Percentiles rank a stretch among this genome's conserved stretches.
These are phyloP conservation scores for Pythium phragmiticola DNA, from an alignment of 352 stramenopile species.

Conservation along the genomic window DNA sequence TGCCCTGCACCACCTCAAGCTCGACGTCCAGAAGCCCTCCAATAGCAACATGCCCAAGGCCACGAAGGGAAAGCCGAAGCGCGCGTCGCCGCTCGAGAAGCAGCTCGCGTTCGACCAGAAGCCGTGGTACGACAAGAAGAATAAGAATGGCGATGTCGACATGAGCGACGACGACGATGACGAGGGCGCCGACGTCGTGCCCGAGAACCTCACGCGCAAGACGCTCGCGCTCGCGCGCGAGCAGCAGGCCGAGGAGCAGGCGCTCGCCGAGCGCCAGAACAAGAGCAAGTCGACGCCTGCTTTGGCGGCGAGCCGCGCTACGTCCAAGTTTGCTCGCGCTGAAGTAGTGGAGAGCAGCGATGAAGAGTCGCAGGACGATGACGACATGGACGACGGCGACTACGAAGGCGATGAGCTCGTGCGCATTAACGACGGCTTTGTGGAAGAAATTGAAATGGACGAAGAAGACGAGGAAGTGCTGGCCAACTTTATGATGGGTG, in stretches of 20 bases:
- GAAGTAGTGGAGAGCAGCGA: constrained; percentile 58
- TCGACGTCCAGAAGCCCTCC: neutral
- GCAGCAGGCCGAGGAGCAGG: constrained; percentile 81
- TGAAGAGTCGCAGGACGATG: constrained; percentile 73
- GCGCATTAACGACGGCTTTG: constrained; percentile 89
- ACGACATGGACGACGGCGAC: constrained; percentile 79
- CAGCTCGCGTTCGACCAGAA: constrained; percentile 85
- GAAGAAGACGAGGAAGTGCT: constrained; percentile 87
- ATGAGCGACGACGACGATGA: constrained; percentile 68
- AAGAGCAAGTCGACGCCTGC: constrained; percentile 10
- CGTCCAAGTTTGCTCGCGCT: constrained; percentile 27
- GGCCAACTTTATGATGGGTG: constrained; percentile 86
- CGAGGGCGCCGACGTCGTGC: constrained; percentile 61
- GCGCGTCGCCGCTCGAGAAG: constrained; percentile 83
- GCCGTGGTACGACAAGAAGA: constrained; percentile 78
- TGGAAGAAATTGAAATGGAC: constrained; percentile 88
- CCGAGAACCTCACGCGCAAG: constrained; percentile 79
- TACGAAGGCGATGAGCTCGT: constrained; percentile 90
- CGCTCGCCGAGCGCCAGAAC: constrained; percentile 42
- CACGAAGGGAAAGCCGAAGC: constrained; percentile 76
- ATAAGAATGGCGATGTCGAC: constrained; percentile 35
- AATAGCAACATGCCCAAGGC: constrained; percentile 60
- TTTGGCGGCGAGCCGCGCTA: constrained; percentile 11
- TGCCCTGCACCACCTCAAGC: neutral
- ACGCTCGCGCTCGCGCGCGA: constrained; percentile 73